Conservation (phyloP, 1,284 basidiomycete genomes). For the Volvariella volvacea region DNA sequence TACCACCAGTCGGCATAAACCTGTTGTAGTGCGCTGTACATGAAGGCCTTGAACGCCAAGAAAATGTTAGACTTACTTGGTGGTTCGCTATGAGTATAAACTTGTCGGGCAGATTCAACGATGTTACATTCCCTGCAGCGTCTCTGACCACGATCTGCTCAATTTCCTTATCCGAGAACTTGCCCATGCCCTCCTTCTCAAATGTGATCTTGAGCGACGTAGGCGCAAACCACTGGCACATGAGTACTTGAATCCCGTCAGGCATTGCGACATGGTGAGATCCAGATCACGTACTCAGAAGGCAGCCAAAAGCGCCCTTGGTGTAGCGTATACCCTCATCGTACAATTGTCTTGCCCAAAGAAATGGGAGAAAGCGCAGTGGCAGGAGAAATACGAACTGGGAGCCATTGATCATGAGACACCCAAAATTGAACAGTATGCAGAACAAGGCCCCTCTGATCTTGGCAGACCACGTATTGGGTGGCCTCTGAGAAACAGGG, state of each 20-base stretch:
- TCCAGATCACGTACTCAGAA: conserved; percentile 51
- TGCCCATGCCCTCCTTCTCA: conserved; percentile 58
- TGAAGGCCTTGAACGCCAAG: conserved; percentile 4
- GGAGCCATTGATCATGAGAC: conserved; percentile 60
- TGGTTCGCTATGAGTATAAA: conserved; percentile 80
- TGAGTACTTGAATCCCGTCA: conserved; percentile 46
- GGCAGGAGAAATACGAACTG: conserved; percentile 69
- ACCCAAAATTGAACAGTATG: conserved; percentile 60
- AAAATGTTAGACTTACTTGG: conserved; percentile 42
- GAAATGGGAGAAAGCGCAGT: conserved; percentile 50
- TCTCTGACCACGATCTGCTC: conserved; percentile 50
- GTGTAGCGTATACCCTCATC: conserved; percentile 68
- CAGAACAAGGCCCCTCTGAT: conserved; percentile 48
- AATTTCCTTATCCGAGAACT: conserved; percentile 53
- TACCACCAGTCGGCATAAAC: conserved; percentile 92
- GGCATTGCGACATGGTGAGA: not conserved
- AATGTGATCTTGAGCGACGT: conserved; percentile 73
- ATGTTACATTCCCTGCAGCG: conserved; percentile 46
- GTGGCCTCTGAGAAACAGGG: conserved; percentile 55
- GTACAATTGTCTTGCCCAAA: conserved; percentile 45
- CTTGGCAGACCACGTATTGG: conserved; percentile 45
- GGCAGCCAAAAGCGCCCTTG: conserved; percentile 74
- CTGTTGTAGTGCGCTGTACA: conserved; percentile 28
- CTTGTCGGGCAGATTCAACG: conserved; percentile 69
- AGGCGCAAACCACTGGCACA: conserved; percentile 79